phyloP scores from a whole-genome alignment of 2,329 filamentous ascomycete genomes.

The Diplodia corticola region DNA sequence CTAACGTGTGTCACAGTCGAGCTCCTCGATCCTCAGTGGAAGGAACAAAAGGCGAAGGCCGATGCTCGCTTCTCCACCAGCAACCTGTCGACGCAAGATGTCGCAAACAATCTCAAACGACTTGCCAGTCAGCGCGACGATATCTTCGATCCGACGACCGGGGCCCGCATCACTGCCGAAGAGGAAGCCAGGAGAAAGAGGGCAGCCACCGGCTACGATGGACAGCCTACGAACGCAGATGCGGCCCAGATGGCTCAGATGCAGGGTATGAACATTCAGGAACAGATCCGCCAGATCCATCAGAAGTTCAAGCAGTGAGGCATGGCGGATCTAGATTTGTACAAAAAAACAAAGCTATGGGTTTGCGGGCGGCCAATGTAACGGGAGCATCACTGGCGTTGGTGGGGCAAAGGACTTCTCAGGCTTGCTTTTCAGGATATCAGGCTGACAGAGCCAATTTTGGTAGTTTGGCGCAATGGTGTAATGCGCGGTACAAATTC shows the following conservation, averaged over 20 bases:
- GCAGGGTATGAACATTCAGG: constrained; percentile 67
- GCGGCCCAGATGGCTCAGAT: constrained; percentile 55
- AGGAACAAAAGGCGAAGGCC: constrained; percentile 88
- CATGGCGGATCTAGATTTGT: not conserved
- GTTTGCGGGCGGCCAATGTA: constrained; percentile 3
- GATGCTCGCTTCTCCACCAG: constrained; percentile 82
- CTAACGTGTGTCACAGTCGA: constrained; percentile 61
- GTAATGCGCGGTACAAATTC: constrained; percentile 8
- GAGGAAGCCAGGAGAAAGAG: constrained; percentile 73
- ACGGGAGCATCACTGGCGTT: constrained; percentile 13
- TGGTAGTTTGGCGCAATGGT: constrained; percentile 15
- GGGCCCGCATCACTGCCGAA: constrained; percentile 66
- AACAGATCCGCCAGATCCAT: constrained; percentile 74
- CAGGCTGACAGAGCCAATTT: constrained; percentile 19
- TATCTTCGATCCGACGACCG: constrained; percentile 75
- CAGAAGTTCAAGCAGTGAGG: constrained; percentile 47
- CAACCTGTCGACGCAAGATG: constrained; percentile 81
- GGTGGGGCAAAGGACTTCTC: constrained; percentile 16
- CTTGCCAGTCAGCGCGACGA: constrained; percentile 85
- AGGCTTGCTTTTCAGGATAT: constrained; percentile 21
- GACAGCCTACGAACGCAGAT: constrained; percentile 61
- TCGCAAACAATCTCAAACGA: constrained; percentile 93
- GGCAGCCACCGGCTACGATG: constrained; percentile 67
- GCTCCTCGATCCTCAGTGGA: constrained; percentile 90
- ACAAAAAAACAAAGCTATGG: constrained; percentile 8